Evolutionary conservation across 768 basidiomycete species (phyloP), one percentile per base, ranked within the genome.

Genomic region (Boletus patriciae): DNA sequence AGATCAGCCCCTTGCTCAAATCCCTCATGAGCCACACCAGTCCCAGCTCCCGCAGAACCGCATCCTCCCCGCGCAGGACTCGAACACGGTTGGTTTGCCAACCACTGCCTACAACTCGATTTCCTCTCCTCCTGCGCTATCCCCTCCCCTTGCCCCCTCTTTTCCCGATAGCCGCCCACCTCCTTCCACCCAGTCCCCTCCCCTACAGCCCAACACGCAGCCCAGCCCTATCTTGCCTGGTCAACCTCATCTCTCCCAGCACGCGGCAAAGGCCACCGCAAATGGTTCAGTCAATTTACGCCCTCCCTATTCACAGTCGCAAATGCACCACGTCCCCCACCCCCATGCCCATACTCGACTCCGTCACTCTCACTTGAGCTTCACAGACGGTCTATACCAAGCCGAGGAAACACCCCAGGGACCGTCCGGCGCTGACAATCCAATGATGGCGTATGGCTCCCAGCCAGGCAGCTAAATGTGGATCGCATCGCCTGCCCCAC

Each of bases 271-370:
- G 64, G 31, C 47, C 6, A 66, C 75, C 61, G 70, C 64, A 57
- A 68, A 73, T 47, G 66, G 75, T 23, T 72, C 79, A 6, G 76
- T 83, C 34, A 76, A 80, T 3, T 73, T 88, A 29, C 83, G 80
- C 52, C 73, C 83, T n/a, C 81, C 85, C 18, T 89, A 85, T 66
- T 71, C 80, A 15, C 67, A 77, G 6, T 66, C 78, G 23, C 85
- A 82, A 65, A 87, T 91, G 86, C 88, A 90, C 63, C 89, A 90
- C 60, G 86, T 90, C 44, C 86, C 88, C 2, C 88, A 90, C 60
- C 87, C 88, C 2, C 88, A 90, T 55, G 86, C 87, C 0, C 88
- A 90, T 62, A 84, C 88, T 0, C 81, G 87, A 34, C 86, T 88
- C 59, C 88, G 86, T 60, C 85, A 86, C 63, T 78, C 81, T 4